Conservation (phyloP, 495 filamentous ascomycete genomes). For the Trichoderma gamsii region DNA sequence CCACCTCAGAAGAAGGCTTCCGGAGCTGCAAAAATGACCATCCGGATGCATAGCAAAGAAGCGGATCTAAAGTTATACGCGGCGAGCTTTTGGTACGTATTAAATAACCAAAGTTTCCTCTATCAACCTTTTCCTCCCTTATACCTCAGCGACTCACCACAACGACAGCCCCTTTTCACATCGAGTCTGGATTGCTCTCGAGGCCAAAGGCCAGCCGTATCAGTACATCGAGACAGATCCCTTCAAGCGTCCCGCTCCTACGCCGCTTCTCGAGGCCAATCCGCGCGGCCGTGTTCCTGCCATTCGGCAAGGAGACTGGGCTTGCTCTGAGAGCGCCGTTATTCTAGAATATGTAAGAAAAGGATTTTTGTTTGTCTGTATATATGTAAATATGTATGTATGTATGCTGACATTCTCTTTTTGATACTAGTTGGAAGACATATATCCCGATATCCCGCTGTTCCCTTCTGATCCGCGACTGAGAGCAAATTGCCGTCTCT, state of each 20-base stretch:
- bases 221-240: slow-evolving; percentile 92
- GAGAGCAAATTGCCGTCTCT: slow-evolving; percentile 74
- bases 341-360: slow-evolving; percentile 77
- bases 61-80: slow-evolving; percentile 76
- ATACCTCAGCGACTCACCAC: slow-evolving; percentile 13
- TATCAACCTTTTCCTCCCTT: slow-evolving; percentile 13
- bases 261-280: slow-evolving; percentile 73
- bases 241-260: slow-evolving; percentile 65
- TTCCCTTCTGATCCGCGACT: slow-evolving; percentile 63
- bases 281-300: slow-evolving; percentile 85
- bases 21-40: slow-evolving; percentile 69
- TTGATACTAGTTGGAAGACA: slow-evolving; percentile 64
- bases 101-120: not conserved
- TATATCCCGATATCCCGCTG: slow-evolving; percentile 53
- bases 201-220: slow-evolving; percentile 74
- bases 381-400: not conserved
- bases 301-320: slow-evolving; percentile 78
- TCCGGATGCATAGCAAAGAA: slow-evolving; percentile 61
- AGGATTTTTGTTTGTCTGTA: not conserved
- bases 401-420: not conserved
- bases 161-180: slow-evolving; percentile 64
- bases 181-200: slow-evolving; percentile 93
- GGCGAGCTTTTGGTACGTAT: slow-evolving; percentile 80
- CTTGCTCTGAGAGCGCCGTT: slow-evolving; percentile 79
- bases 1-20: slow-evolving; percentile 81